Evolutionary conservation across 2,329 filamentous ascomycete genomes (phyloP).

Genomic region (Beauveria pseudobassiana): DNA sequence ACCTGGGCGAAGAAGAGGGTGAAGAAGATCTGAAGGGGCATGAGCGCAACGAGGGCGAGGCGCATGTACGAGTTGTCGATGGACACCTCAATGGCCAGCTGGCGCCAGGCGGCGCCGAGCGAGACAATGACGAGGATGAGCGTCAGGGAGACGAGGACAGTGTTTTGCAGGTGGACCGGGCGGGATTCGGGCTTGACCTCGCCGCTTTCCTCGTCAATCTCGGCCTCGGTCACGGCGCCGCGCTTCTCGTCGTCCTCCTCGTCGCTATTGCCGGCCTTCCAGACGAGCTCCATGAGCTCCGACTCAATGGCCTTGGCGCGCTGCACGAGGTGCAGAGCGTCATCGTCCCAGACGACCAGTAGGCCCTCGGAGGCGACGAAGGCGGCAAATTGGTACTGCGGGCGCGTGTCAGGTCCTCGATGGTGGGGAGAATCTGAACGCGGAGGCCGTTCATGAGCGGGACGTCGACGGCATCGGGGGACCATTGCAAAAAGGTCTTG

Average conservation of each 20-base stretch:
- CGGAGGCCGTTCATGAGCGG: conserved; percentile 70
- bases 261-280: conserved; percentile 52
- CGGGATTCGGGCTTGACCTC: conserved; percentile 57
- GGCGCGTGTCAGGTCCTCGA: conserved; percentile 62
- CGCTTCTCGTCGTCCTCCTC: conserved; percentile 48
- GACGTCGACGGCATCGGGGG: conserved; percentile 65
- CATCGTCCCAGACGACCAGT: conserved; percentile 76
- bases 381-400: conserved; percentile 72
- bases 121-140: conserved; percentile 57
- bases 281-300: conserved; percentile 71
- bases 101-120: conserved; percentile 61
- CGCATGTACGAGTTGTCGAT: conserved; percentile 57
- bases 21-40: conserved; percentile 71
- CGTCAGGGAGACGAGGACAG: conserved; percentile 59
- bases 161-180: conserved; percentile 62
- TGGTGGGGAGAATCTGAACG: conserved; percentile 65
- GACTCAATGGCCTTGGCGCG: conserved; percentile 66
- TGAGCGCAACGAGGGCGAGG: conserved; percentile 56
- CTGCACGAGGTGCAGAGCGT: conserved; percentile 61
- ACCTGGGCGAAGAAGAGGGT: conserved; percentile 76
- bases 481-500: conserved; percentile 68
- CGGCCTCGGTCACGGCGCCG: conserved; percentile 37
- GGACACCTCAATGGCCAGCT: conserved; percentile 60
- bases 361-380: conserved; percentile 66
- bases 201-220: conserved; percentile 67